phyloP scores from a whole-genome alignment of 192 early-diverging fungal species.

The Podila epicladia region DNA sequence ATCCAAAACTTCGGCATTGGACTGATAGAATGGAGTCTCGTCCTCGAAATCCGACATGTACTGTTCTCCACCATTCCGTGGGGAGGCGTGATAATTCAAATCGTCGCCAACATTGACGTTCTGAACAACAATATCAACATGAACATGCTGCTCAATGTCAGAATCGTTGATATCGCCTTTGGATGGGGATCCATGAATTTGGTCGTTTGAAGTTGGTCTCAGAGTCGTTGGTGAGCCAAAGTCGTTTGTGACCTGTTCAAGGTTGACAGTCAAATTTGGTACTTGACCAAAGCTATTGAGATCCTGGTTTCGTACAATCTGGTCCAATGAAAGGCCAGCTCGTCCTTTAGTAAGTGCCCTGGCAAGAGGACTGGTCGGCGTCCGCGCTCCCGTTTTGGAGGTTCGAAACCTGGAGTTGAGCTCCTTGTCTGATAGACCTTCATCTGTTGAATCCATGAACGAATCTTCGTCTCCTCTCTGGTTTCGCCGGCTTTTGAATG shows the following conservation, averaged over 20 bases:
- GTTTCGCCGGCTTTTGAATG: constrained; percentile 29
- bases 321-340: constrained; percentile 23
- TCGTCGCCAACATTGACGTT: constrained; percentile 27
- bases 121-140: constrained; percentile 46
- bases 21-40: constrained; percentile 22
- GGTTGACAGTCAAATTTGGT: background rate
- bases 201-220: background rate
- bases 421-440: constrained; percentile 41
- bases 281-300: background rate
- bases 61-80: background rate
- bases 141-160: constrained; percentile 13
- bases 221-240: background rate
- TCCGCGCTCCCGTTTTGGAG: constrained; percentile 21
- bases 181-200: background rate
- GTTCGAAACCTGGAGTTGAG: constrained; percentile 23
- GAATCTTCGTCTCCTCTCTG: constrained; percentile 24
- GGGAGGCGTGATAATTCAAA: background rate
- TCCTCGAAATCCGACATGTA: constrained; percentile 12
- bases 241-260: background rate
- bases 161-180: background rate
- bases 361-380: constrained; percentile 39
- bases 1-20: constrained; percentile 10
- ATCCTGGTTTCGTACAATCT: constrained; percentile 14
- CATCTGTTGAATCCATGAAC: constrained; percentile 38
- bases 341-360: constrained; percentile 21